phyloP scores from a whole-genome alignment of 306 rosid genomes.

The Pyrus betulifolia region DNA sequence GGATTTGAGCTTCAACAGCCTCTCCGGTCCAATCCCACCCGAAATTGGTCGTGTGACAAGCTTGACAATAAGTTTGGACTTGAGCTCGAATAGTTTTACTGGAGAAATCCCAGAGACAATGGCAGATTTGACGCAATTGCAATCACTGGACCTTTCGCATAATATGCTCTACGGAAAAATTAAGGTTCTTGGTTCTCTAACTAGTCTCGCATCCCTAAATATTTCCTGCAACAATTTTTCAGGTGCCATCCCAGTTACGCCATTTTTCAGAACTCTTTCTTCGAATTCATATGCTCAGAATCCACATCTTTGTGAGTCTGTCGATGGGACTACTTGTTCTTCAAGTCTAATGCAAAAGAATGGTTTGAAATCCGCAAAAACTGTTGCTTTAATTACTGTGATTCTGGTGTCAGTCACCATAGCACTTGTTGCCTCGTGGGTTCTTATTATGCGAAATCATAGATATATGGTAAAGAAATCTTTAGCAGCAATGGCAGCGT shows the following conservation, averaged over 20 bases:
- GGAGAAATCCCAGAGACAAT: conserved; percentile 80
- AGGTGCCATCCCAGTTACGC: conserved; percentile 83
- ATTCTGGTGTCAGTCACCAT: conserved; percentile 56
- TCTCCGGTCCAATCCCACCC: conserved; percentile 65
- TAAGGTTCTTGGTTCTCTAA: conserved; percentile 61
- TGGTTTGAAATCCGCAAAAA: conserved; percentile 59
- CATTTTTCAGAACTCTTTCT: conserved; percentile 71
- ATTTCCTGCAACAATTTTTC: conserved; percentile 87
- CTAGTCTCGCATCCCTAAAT: conserved; percentile 76
- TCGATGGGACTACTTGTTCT: conserved; percentile 81
- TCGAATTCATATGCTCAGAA: conserved; percentile 55
- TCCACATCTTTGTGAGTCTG: conserved; percentile 57
- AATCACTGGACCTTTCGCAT: conserved; percentile 81
- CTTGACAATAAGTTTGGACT: conserved; percentile 82
- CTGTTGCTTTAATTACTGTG: conserved; percentile 44
- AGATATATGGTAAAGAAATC: conserved; percentile 47
- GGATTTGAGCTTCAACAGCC: conserved; percentile 80
- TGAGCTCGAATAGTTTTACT: conserved; percentile 60
- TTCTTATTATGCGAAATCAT: conserved; percentile 46
- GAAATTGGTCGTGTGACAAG: conserved; percentile 79
- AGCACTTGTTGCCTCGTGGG: conserved; percentile 71
- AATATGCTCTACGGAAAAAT: conserved; percentile 64
- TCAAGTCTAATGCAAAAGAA: conserved; percentile 39
- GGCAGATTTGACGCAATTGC: conserved; percentile 64
- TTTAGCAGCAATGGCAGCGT: conserved; percentile 26